phyloP scores from a whole-genome alignment of 1,284 basidiomycete genomes.

The Naganishia albida region DNA sequence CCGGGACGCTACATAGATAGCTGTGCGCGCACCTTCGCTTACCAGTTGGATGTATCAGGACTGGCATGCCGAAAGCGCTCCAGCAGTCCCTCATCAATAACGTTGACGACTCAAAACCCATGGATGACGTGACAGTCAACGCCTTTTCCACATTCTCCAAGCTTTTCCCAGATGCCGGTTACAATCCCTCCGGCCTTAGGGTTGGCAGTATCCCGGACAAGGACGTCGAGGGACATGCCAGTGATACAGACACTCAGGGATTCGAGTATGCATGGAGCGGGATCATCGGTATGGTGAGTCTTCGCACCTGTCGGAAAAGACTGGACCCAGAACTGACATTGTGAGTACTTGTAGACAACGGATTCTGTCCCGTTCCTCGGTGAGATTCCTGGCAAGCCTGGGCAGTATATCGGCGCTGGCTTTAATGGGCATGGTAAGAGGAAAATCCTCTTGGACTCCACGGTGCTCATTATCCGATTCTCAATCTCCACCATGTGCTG shows the following conservation, averaged over 20 bases:
- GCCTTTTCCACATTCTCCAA: slow-evolving; percentile 32
- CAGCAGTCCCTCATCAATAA: slow-evolving; percentile 34
- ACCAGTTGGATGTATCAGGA: slow-evolving; percentile 17
- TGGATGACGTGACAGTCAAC: slow-evolving; percentile 33
- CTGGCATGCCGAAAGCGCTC: slow-evolving; percentile 32
- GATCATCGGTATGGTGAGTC: slow-evolving; percentile 43
- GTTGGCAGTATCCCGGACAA: slow-evolving; percentile 18
- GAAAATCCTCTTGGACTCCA: background rate
- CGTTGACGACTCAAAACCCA: slow-evolving; percentile 40
- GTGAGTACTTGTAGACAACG: slow-evolving; percentile 37
- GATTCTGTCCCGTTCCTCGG: slow-evolving; percentile 47
- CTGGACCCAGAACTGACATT: background rate
- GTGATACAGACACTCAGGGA: slow-evolving; percentile 35
- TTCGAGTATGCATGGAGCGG: slow-evolving; percentile 48
- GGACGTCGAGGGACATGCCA: background rate
- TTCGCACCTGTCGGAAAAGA: background rate
- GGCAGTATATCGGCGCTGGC: slow-evolving; percentile 46
- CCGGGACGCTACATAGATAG: background rate
- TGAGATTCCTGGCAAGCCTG: slow-evolving; percentile 39
- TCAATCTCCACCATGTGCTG: background rate
- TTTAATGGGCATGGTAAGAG: slow-evolving; percentile 48
- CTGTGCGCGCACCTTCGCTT: too few relatives aligned
- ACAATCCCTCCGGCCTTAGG: slow-evolving; percentile 22
- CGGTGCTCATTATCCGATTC: background rate
- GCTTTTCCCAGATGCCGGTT: slow-evolving; percentile 40